Percentiles rank a stretch among this genome's conserved stretches.
phyloP scores from a whole-genome alignment of 2,329 filamentous ascomycete species.

The Ophiostoma ulmi region DNA sequence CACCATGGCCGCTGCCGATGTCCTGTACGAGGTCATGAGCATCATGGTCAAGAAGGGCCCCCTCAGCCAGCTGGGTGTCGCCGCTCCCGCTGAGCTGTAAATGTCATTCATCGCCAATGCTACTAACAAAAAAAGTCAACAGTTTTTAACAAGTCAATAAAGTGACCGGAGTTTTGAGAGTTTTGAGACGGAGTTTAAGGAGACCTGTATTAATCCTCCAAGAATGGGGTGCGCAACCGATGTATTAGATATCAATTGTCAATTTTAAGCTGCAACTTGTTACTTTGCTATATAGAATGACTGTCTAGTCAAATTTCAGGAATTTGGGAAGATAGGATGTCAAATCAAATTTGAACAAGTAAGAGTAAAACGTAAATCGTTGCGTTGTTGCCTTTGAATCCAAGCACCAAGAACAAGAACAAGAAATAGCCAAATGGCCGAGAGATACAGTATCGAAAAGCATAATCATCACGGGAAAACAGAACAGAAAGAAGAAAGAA shows the following conservation, averaged over 20 bases:
- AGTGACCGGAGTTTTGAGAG: conserved; percentile 5
- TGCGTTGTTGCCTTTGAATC: not conserved
- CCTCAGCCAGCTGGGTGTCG: conserved; percentile 41
- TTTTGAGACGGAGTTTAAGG: conserved; percentile 1
- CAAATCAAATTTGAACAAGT: not conserved
- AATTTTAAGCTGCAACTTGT: not conserved
- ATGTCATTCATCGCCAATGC: not conserved
- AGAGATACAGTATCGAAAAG: not conserved
- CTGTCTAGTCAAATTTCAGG: not conserved
- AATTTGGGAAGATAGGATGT: not conserved
- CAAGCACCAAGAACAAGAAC: not conserved
- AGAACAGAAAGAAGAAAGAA: not conserved
- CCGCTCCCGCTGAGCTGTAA: conserved; percentile 17
- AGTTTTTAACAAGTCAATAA: not conserved
- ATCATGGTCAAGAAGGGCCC: conserved; percentile 78
- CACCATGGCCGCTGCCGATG: conserved; percentile 67
- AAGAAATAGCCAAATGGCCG: not conserved
- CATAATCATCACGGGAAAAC: not conserved
- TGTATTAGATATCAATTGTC: conserved; percentile 9
- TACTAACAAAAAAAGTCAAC: not conserved
- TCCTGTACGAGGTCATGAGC: conserved; percentile 72
- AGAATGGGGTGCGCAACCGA: not conserved
- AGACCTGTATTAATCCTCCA: conserved; percentile 7
- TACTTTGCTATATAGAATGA: not conserved
- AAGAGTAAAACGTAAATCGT: not conserved